A percentile compares a stretch with the other conserved stretches of the same genome.
phyloP scores from a whole-genome alignment of 768 basidiomycete species.

The Tulasnella sp. region DNA sequence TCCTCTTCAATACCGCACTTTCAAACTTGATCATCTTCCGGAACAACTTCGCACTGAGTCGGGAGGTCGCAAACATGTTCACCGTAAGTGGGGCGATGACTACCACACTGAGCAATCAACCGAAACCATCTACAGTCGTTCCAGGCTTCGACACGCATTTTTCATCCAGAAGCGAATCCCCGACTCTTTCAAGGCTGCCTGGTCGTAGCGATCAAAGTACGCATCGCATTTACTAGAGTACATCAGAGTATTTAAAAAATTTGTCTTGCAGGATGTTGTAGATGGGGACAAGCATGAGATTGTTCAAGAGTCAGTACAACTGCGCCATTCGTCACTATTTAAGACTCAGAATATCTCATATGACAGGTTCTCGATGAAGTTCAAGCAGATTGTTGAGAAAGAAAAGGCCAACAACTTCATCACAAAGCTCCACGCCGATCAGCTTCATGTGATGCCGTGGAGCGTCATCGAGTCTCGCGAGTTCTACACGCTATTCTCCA shows the following conservation, averaged over 20 bases:
- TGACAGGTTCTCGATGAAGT: constrained; percentile 44
- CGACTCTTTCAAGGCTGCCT: constrained; percentile 48
- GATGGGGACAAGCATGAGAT: constrained; percentile 53
- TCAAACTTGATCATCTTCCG: constrained; percentile 55
- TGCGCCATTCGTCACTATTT: no score
- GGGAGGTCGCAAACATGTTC: constrained; percentile 51
- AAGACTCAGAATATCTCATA: not conserved
- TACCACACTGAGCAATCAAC: not conserved
- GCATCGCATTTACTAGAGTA: no score
- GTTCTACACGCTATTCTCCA: constrained; percentile 47
- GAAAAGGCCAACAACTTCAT: constrained; percentile 57
- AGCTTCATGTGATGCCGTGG: constrained; percentile 52
- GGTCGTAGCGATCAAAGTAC: constrained; percentile 53
- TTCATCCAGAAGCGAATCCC: constrained; percentile 50
- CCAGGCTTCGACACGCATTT: constrained; percentile 28
- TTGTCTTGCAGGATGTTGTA: constrained; percentile 44
- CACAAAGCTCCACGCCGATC: constrained; percentile 45
- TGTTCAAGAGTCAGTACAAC: constrained; percentile 42
- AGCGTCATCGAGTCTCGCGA: constrained; percentile 53
- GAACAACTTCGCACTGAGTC: constrained; percentile 52
- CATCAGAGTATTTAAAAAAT: no score
- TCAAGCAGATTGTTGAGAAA: constrained; percentile 50
- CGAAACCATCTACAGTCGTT: constrained; percentile 18
- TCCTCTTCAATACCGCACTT: constrained; percentile 54
- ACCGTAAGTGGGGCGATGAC: constrained; percentile 28